These are phyloP conservation scores for Aspergillus baeticus DNA, from an alignment of 495 filamentous ascomycete species.

Conservation along the genomic window DNA sequence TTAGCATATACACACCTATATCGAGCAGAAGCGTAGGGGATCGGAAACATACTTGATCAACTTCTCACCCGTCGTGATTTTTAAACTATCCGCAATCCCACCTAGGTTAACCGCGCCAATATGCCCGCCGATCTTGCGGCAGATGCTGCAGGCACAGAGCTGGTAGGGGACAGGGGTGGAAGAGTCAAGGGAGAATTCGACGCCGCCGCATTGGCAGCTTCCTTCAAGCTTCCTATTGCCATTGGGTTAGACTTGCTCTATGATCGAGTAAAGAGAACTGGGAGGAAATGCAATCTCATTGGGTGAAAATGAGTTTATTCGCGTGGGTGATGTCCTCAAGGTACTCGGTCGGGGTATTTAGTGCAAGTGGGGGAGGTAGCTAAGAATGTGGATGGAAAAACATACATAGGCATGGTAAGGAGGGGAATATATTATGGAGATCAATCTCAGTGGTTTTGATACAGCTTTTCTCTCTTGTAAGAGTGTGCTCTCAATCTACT, in stretches of 20 bases:
- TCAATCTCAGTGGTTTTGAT: neutral
- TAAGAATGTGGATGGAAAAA: neutral
- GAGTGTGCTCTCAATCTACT: too few species aligned
- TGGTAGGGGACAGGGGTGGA: conserved; percentile 56
- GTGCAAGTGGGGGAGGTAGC: conserved; percentile 21
- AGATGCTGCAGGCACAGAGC: conserved; percentile 57
- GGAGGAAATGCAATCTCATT: too few species aligned
- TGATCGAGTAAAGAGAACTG: too few species aligned
- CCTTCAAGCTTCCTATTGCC: conserved; percentile 48
- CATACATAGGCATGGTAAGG: conserved; percentile 15
- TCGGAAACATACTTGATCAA: conserved; percentile 43
- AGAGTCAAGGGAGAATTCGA: conserved; percentile 52
- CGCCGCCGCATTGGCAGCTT: conserved; percentile 53
- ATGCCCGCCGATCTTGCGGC: conserved; percentile 52
- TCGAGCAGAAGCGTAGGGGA: neutral
- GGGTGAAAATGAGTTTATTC: neutral
- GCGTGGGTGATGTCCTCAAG: neutral
- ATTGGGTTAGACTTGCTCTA: conserved; percentile 7
- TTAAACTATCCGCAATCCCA: conserved; percentile 44
- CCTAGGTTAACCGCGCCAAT: conserved; percentile 52
- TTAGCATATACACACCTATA: neutral
- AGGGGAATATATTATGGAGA: neutral
- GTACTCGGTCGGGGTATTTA: conserved; percentile 20
- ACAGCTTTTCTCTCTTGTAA: too few species aligned
- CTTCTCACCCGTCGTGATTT: conserved; percentile 47